Conservation (phyloP, 495 filamentous ascomycete species). For the Penicillium soppii region DNA sequence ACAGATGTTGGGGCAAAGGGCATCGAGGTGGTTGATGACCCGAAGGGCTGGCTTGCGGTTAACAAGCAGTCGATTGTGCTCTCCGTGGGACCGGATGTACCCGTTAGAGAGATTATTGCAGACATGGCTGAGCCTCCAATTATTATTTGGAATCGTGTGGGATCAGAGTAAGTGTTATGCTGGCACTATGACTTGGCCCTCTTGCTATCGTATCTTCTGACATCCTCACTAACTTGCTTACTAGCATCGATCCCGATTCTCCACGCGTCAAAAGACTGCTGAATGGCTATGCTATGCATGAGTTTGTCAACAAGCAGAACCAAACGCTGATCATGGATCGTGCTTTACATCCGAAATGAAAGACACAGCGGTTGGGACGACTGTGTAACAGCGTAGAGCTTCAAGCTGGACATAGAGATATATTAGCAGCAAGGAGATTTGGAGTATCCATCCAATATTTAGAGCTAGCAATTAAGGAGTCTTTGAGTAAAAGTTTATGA, state of each 20-base stretch:
- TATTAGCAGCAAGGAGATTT: too few relatives aligned
- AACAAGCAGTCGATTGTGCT: conserved; percentile 1
- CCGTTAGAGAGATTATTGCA: background rate
- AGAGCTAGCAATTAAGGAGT: too few relatives aligned
- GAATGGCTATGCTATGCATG: conserved; percentile 12
- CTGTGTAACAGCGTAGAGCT: too few relatives aligned
- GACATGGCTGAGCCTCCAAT: conserved; percentile 1
- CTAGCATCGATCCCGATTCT: conserved; percentile 12
- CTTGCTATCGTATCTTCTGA: too few relatives aligned
- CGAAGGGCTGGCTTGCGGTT: background rate
- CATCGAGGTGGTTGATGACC: background rate
- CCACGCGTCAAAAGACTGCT: conserved; percentile 13
- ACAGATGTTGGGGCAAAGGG: background rate
- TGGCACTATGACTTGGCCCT: too few relatives aligned
- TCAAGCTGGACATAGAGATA: too few relatives aligned
- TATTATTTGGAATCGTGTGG: background rate
- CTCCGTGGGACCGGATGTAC: background rate
- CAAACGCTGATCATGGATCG: conserved; percentile 6
- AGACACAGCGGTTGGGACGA: background rate
- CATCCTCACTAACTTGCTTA: background rate
- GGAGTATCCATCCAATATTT: too few relatives aligned
- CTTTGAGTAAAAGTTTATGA: too few relatives aligned
- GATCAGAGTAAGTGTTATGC: background rate
- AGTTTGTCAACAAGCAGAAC: conserved; percentile 5
- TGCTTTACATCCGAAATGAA: conserved; percentile 16